Percentiles rank a stretch among this genome's conserved stretches.
phyloP scores from a whole-genome alignment of 208 protist species.

The Acanthamoeba healyi region DNA sequence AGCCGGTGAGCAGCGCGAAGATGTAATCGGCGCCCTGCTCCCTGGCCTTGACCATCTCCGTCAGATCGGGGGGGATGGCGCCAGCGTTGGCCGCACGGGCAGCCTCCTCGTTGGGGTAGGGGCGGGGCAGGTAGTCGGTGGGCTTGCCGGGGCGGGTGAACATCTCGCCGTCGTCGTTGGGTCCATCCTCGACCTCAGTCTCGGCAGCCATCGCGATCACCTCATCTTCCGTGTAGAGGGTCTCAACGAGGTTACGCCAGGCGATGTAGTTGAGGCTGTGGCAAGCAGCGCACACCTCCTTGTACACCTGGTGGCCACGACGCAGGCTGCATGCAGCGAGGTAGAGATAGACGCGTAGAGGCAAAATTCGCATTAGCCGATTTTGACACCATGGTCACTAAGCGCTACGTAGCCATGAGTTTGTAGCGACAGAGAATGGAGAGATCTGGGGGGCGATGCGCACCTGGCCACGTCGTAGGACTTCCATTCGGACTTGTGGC shows the following conservation, averaged over 20 bases:
- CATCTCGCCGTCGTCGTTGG: conserved; percentile 96
- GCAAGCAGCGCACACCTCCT: conserved; percentile 98
- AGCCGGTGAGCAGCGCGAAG: conserved; percentile 98
- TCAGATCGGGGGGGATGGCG: conserved; percentile 98
- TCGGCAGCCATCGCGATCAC: conserved; percentile 95
- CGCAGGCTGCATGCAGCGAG: conserved; percentile 88
- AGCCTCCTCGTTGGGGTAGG: conserved; percentile 98
- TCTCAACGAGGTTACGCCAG: conserved; percentile 97
- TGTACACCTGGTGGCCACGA: conserved; percentile 98
- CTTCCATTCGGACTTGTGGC: conserved; percentile 83
- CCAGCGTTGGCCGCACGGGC: conserved; percentile 97
- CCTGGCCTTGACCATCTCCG: conserved; percentile 97
- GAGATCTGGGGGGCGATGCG: background rate
- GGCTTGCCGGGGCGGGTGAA: conserved; percentile 97
- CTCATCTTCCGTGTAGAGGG: conserved; percentile 96
- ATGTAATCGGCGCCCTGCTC: conserved; percentile 97
- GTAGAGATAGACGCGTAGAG: background rate
- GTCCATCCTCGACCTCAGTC: conserved; percentile 93
- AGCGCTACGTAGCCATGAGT: background rate
- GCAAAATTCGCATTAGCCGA: background rate
- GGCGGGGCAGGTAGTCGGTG: conserved; percentile 96
- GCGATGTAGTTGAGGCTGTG: conserved; percentile 96
- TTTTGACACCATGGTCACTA: conserved; percentile 47
- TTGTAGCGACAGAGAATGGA: background rate
- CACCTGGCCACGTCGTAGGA: conserved; percentile 87